Evolutionary conservation across 139 green algal species (phyloP), one percentile per base, ranked within the genome.

Genomic region (Haematococcus sp.): DNA sequence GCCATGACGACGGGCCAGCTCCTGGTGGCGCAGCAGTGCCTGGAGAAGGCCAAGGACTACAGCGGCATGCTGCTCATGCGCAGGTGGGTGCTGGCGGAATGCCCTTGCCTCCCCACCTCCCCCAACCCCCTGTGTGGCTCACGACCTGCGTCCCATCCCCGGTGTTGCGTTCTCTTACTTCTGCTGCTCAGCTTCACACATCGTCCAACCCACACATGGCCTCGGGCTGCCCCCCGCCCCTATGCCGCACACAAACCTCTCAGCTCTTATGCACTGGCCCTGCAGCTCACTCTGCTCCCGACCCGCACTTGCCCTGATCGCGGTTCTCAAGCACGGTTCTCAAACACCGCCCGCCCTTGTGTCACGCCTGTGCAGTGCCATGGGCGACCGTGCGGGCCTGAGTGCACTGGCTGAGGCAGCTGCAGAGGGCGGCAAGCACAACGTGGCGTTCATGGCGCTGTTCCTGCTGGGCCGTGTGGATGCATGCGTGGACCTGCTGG

Each of bases 391-490:
- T 0, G 54, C 56, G 1, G 83, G 81, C 28, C 80, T 94, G 78
- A 58, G 63, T 32, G 34, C 56, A 35, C 81, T 95, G 31, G 68
- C 76, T 1, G 63, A 66, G 2, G 9, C 69, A 23, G 83, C 88
- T 0, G 56, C 76, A 17, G 83, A 74, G 20, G 76, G 65, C 7
- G 88, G 88, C 75, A 94, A 94, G 76, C 78, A 86, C 73, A 98
- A 98, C 68, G 89, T 98, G 43, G 91, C 91, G 4, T 98, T 98
- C 79, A 54, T 98, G 28, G 88, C 78, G 52, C 82, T 88, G 44
- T 94, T 98, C 80, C 83, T 98, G 81, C 86, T 97, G 56, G 88
- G 87, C 3, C 71, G 91, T 20, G 54, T 92, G 40, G 83, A 95
- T 30, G 86, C 72, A 22, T 98, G 95, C 75, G 74, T 97, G 31